Evolutionary conservation across 495 filamentous ascomycete genomes (phyloP), one percentile per base, ranked within the genome.

Genomic region (Xylaria cubensis): DNA sequence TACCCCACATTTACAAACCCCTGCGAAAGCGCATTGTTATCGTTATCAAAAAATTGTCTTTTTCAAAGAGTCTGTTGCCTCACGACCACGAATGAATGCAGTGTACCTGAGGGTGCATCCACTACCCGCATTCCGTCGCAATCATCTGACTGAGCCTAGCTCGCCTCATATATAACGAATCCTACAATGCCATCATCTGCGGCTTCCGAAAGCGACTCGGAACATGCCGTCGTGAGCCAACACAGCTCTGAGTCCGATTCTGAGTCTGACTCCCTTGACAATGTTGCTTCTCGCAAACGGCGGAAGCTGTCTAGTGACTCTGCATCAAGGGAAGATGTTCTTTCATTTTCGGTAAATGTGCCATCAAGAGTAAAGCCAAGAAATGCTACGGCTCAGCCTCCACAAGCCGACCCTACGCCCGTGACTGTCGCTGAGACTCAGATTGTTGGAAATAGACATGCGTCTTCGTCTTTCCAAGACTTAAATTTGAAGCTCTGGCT

Each of bases 401-500:
- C 72, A n/a, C 51, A 69, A 5, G n/a, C 58, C 24, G 65, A 21
- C 58, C 50, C 42, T 51, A 65, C 67, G 55, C 71, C 74, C 53
- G 58, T 73, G 42, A 72, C 70, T 69, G 46, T 80, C 61, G 73
- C 74, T 66, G 70, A 74, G 51, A 69, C 71, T n/a, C 51, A 67
- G 39, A 36, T 76, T 53, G 46, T 65, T 13, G 84, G 81, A 39
- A 84, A 84, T 1, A 72, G 82, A 41, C 83, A 88, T 64, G 80
- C 80, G 61, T 84, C 87, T 72, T 88, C 89, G 6, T 93, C 87
- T 26, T 99, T 99, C 76, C 88, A 91, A 24, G 86, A 86, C 13
- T 80, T 99, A 44, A 86, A 88, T 19, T 89, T 98, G 3, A 86
- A 90, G 55, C 94, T 92, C 80, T 98, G 96, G 96, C 90, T 99